Evolutionary conservation across 2,329 filamentous ascomycete genomes (phyloP), one percentile per base, ranked within the genome.

Genomic region (Trichoderma koningii): DNA sequence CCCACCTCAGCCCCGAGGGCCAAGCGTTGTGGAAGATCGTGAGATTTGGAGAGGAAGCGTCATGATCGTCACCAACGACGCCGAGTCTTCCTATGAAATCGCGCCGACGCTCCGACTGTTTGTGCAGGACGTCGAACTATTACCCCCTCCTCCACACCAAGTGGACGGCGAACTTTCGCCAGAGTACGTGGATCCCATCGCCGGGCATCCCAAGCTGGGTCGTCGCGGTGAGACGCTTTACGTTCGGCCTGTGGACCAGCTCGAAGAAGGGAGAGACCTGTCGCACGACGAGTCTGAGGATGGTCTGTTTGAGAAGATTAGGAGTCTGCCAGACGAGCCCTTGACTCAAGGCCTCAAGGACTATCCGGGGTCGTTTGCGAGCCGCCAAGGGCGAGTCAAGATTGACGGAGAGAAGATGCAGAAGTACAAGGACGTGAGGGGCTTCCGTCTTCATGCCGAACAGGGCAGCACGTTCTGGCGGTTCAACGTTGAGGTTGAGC

Each of bases 391-490:
- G 70, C 83, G 82, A 23, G 76, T 80, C 5, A 77, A 80, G 19
- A 76, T 85, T 45, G 93, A 97, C 71, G 93, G 94, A 17, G 94
- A 98, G 75, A 91, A 87, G 70, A 79, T 87, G 5, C 90, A 89
- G 55, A 91, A 92, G 75, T 93, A 91, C 74, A 92, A 89, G 72
- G 93, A 97, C 72, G 86, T 97, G 6, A 84, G 87, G 66, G 95
- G 91, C 1, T 87, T 91, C 71, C 87, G 92, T 23, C 83, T 99
- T 14, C 93, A 97, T 72, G 83, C 87, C 1, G 95, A 97, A 74
- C 85, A 90, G 66, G 94, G 94, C 48, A 88, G 90, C 67, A 99
- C 95, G 0, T 99, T 99, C 77, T 99, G 95, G 95, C 87, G 93
- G 48, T 99, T 98, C 83, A 97, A 93, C 73, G 84, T 99, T 55